phyloP scores from a whole-genome alignment of 495 filamentous ascomycete species.

The Lindgomyces ingoldianus region DNA sequence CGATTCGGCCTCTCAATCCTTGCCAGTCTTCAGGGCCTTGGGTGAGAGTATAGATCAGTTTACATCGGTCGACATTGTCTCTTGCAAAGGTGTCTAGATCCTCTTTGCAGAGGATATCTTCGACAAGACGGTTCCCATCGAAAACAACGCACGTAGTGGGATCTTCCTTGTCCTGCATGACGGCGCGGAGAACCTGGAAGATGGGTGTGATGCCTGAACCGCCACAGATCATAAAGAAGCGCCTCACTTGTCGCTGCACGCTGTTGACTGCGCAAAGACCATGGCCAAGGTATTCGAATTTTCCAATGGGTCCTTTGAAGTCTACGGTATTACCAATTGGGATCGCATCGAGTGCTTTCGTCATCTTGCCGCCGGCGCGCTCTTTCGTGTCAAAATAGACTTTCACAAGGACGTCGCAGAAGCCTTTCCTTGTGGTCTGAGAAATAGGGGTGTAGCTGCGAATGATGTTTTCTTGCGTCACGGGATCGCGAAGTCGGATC shows the following conservation, averaged over 20 bases:
- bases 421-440: slow-evolving; percentile 59
- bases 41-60: slow-evolving; percentile 73
- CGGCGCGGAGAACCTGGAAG: slow-evolving; percentile 80
- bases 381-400: slow-evolving; percentile 70
- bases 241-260: slow-evolving; percentile 58
- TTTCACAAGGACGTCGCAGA: slow-evolving; percentile 77
- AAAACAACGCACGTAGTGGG: slow-evolving; percentile 68
- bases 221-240: slow-evolving; percentile 87
- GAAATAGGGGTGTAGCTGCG: slow-evolving; percentile 90
- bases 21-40: slow-evolving; percentile 64
- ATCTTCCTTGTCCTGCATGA: slow-evolving; percentile 63
- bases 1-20: slow-evolving; percentile 71
- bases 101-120: slow-evolving; percentile 81
- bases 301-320: slow-evolving; percentile 89
- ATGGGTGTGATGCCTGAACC: slow-evolving; percentile 92
- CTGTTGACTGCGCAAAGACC: slow-evolving; percentile 67
- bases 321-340: slow-evolving; percentile 71
- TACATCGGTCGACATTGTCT: slow-evolving; percentile 57
- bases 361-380: slow-evolving; percentile 78
- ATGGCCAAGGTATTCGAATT: slow-evolving; percentile 75
- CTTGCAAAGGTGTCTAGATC: slow-evolving; percentile 68
- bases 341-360: slow-evolving; percentile 72
- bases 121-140: slow-evolving; percentile 75
- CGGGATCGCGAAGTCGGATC: slow-evolving; percentile 74
- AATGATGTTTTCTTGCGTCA: slow-evolving; percentile 70